Evolutionary conservation across 352 stramenopile species (phyloP), one percentile per base, ranked within the genome.

Genomic region (Thalassiosira mediterranea): DNA sequence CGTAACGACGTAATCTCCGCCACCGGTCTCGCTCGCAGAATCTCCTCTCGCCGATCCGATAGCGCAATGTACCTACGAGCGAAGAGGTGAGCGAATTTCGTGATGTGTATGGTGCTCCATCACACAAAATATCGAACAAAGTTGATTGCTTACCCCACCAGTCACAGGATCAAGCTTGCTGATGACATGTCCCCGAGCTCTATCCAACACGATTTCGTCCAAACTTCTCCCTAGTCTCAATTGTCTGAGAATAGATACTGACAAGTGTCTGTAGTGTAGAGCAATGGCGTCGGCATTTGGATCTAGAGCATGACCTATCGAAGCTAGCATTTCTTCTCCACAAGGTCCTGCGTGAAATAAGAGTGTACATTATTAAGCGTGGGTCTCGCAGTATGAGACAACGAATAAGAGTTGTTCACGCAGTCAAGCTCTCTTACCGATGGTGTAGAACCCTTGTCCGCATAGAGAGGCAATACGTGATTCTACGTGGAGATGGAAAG

Each of bases 251-350:
- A 95, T 69, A n/a, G 73, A 82, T 28, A 86, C 76, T 4, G 58
- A 81, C 10, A 91, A 72, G 68, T 95, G 90, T 26, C 90, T 69
- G 76, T 95, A 95, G 67, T 95, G 90, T 15, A 95, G 61, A n/a
- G 90, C 90, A 10, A 86, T 76, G 13, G 81, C 53, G 72, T 95
- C 90, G 10, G 15, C 37, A 2, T 79, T 19, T 28, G 52, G 31
- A 64, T 78, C 48, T 1, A 93, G 32, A 29, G 84, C 70, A 25
- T 83, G 48, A n/a, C 71, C 84, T 49, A 82, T 67, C 0, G 71
- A 72, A 34, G 67, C 49, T 3, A 95, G 52, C 29, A 90, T 72
- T 74, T 89, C 88, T 70, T 95, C 90, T 44, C 90, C 90, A 71
- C 90, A 93, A 17, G 90, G 90, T 32, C 90, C 90, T 44, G n/a